A percentile compares a stretch with the other conserved stretches of the same genome.
Evolutionary conservation across 371 early-diverging fungal genomes (phyloP).

Genomic region (Fennellomyces sp.): DNA sequence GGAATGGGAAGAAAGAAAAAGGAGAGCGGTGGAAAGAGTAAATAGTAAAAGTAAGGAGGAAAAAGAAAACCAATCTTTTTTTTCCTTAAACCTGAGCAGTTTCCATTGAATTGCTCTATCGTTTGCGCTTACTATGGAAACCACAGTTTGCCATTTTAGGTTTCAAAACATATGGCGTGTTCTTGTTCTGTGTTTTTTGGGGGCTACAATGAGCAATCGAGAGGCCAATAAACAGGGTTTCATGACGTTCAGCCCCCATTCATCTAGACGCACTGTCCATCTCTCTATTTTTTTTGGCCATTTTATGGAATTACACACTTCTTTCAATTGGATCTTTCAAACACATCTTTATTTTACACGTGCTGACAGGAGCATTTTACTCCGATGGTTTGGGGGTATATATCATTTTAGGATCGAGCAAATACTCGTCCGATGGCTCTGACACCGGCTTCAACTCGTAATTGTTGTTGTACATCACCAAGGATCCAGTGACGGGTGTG

Average conservation of each 20-base stretch:
- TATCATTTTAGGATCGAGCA: background rate
- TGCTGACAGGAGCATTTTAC: background rate
- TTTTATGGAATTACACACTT: background rate
- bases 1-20: background rate
- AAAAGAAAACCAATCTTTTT: background rate
- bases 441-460: background rate
- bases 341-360: background rate
- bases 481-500: background rate
- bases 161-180: background rate
- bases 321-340: background rate
- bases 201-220: too few relatives aligned
- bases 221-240: background rate
- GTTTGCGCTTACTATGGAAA: background rate
- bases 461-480: background rate
- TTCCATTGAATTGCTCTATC: too few relatives aligned
- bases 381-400: background rate
- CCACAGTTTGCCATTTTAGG: background rate
- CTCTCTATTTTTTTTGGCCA: background rate
- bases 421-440: background rate
- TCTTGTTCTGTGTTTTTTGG: background rate
- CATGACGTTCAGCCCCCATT: background rate
- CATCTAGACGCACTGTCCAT: background rate
- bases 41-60: background rate
- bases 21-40: background rate
- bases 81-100: too few relatives aligned